phyloP scores from a whole-genome alignment of 163 green algal species.

The Picocystis sp. region DNA sequence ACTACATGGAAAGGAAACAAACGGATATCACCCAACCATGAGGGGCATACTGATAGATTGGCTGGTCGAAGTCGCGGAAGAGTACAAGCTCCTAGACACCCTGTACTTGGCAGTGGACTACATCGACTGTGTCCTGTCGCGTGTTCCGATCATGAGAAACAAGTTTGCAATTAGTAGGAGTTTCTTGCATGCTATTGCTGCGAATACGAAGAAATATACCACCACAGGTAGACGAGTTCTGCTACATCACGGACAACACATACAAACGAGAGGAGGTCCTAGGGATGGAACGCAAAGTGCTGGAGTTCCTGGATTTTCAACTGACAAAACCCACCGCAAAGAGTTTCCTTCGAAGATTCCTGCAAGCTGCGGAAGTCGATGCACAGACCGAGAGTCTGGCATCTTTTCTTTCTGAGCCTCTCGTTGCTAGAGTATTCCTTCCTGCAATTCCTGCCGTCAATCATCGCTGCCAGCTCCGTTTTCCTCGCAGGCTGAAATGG shows the following conservation, averaged over 20 bases:
- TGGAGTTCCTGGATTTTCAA: constrained; percentile 67
- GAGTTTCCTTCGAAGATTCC: constrained; percentile 24
- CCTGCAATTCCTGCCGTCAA: constrained; percentile 19
- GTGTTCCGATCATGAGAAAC: constrained; percentile 22
- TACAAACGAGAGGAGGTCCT: constrained; percentile 58
- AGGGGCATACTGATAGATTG: constrained; percentile 90
- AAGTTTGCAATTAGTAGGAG: constrained; percentile 70
- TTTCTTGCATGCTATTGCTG: constrained; percentile 44
- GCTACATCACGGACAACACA: constrained; percentile 95
- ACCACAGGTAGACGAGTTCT: constrained; percentile 64
- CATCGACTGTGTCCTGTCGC: constrained; percentile 78
- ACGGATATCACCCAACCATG: constrained; percentile 75
- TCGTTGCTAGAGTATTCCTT: constrained; percentile 29
- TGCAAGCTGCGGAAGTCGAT: constrained; percentile 6
- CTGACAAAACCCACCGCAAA: constrained; percentile 51
- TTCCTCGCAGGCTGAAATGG: constrained; percentile 20
- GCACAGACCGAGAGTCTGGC: constrained; percentile 19
- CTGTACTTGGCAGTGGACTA: constrained; percentile 78
- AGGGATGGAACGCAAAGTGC: constrained; percentile 56
- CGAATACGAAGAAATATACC: constrained; percentile 73
- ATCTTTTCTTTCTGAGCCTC: constrained; percentile 26
- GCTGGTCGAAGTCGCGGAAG: constrained; percentile 85
- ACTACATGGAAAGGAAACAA: constrained; percentile 58
- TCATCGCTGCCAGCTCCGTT: constrained; percentile 27
- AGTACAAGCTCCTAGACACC: constrained; percentile 92